Conservation (phyloP, 805 yeast genomes). For the Candida insectalens region DNA sequence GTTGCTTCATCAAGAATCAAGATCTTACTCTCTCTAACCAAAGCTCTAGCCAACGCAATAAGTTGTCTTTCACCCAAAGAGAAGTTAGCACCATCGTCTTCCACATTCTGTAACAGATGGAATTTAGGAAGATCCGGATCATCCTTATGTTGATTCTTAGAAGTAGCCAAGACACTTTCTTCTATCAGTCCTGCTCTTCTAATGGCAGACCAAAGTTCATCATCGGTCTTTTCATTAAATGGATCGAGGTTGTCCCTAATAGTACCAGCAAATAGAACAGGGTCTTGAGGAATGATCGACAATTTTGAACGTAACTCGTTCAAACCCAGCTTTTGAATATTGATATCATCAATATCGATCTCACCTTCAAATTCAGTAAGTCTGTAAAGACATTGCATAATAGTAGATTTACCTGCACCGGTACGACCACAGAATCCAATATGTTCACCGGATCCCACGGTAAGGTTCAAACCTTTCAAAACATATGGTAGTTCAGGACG, state of each 20-base stretch:
- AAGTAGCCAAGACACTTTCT: conserved; percentile 22
- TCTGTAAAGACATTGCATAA: conserved; percentile 53
- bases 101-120: conserved; percentile 49
- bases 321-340: conserved; percentile 42
- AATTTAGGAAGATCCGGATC: conserved; percentile 39
- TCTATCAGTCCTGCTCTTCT: conserved; percentile 48
- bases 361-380: conserved; percentile 43
- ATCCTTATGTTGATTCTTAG: conserved; percentile 23
- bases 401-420: conserved; percentile 73
- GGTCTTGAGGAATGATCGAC: conserved; percentile 65
- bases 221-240: conserved; percentile 39
- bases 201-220: conserved; percentile 47
- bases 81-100: conserved; percentile 61
- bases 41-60: conserved; percentile 60
- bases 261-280: conserved; percentile 52
- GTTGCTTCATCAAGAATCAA: conserved; percentile 71
- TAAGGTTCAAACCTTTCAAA: conserved; percentile 33
- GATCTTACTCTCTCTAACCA: conserved; percentile 52
- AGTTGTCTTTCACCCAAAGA: conserved; percentile 67
- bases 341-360: conserved; percentile 47
- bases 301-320: conserved; percentile 44
- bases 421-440: conserved; percentile 85
- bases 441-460: conserved; percentile 47
- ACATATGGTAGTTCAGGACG: conserved; percentile 54
- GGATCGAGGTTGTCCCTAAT: conserved; percentile 56